phyloP scores from a whole-genome alignment of 192 early-diverging fungal genomes.

The Coemansia sp. region DNA sequence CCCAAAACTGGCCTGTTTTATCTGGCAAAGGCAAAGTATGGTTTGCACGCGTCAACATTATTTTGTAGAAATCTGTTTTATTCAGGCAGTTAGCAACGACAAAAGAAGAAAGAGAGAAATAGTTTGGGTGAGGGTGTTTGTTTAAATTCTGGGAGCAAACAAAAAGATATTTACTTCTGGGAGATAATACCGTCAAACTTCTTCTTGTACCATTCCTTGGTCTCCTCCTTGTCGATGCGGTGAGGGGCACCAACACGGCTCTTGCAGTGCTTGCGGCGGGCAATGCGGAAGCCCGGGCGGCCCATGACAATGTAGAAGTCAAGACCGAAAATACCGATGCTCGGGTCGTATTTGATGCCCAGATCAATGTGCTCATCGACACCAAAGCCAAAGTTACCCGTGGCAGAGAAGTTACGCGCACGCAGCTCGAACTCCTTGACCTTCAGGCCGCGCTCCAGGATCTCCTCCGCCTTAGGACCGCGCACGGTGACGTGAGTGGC shows the following conservation, averaged over 20 bases:
- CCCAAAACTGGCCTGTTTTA: background rate
- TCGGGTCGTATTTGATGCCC: slow-evolving; percentile 99
- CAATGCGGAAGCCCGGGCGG: slow-evolving; percentile 94
- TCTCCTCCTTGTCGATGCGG: slow-evolving; percentile 94
- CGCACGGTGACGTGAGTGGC: slow-evolving; percentile 98
- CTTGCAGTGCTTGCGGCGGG: slow-evolving; percentile 85
- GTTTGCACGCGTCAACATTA: background rate
- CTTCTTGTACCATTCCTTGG: slow-evolving; percentile 98
- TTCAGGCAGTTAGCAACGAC: slow-evolving; percentile 1
- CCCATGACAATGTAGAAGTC: slow-evolving; percentile 99
- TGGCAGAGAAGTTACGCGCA: slow-evolving; percentile 92
- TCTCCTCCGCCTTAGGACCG: slow-evolving; percentile 92
- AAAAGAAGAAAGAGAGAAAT: background rate
- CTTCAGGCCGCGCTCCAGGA: slow-evolving; percentile 99
- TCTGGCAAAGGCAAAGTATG: background rate
- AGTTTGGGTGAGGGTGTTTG: slow-evolving; percentile 4
- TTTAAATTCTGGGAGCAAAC: background rate
- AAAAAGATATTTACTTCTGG: slow-evolving; percentile 69
- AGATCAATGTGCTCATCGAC: slow-evolving; percentile 99
- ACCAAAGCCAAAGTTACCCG: slow-evolving; percentile 99
- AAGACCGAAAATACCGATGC: slow-evolving; percentile 97
- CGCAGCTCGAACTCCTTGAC: slow-evolving; percentile 99
- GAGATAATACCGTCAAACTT: slow-evolving; percentile 86
- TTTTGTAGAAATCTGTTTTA: background rate
- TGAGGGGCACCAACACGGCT: slow-evolving; percentile 86